phyloP scores from a whole-genome alignment of 208 protist species.

The Herpetomonas samuelpessoai region DNA sequence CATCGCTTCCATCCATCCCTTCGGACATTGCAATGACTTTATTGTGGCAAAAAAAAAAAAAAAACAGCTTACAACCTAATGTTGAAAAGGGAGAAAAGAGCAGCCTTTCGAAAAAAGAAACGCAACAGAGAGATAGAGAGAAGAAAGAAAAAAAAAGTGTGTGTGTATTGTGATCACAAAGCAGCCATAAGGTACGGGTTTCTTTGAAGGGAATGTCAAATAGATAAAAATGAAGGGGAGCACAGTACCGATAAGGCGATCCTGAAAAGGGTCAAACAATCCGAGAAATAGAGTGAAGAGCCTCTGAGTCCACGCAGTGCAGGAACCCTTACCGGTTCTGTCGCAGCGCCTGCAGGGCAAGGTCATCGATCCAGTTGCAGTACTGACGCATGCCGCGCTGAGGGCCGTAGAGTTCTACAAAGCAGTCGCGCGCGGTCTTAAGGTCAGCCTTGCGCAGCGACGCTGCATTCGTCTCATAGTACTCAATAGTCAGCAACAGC shows the following conservation, averaged over 20 bases:
- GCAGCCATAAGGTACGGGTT: too few relatives aligned
- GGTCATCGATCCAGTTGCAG: constrained; percentile 51
- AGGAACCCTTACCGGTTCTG: background rate
- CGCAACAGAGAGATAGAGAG: background rate
- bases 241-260: background rate
- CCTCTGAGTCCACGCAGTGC: too few relatives aligned
- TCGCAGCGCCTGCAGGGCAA: constrained; percentile 32
- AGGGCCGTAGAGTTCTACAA: constrained; percentile 47
- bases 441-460: constrained; percentile 23
- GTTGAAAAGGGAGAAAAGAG: too few relatives aligned
- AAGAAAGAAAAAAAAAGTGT: constrained; percentile 1
- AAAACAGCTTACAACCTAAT: too few relatives aligned
- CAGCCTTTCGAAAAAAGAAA: too few relatives aligned
- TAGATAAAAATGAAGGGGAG: background rate
- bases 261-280: background rate
- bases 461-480: constrained; percentile 20
- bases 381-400: constrained; percentile 34
- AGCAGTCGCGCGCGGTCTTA: constrained; percentile 36
- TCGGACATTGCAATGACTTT: too few relatives aligned
- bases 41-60: too few relatives aligned
- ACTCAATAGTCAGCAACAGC: constrained; percentile 37
- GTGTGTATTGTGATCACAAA: background rate
- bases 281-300: too few relatives aligned
- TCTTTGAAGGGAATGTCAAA: too few relatives aligned
- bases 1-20: too few relatives aligned